Percentiles rank a stretch among this genome's conserved stretches.
phyloP scores from a whole-genome alignment of 805 yeast genomes.

The Candida pseudoglaebosa region DNA sequence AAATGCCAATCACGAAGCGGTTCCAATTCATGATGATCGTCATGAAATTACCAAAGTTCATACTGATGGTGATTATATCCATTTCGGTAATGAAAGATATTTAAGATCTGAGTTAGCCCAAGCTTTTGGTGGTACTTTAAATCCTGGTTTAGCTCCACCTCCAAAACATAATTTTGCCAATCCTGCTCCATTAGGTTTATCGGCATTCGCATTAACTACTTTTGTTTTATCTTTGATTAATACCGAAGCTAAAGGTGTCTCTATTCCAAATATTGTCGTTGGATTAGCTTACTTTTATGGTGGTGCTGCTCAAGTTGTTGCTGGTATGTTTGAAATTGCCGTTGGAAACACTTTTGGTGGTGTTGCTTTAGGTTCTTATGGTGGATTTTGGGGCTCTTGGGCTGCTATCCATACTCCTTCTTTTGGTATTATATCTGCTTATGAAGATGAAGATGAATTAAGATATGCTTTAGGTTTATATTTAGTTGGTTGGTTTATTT shows the following conservation, averaged over 20 bases:
- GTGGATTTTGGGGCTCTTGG: slow-evolving; percentile 76
- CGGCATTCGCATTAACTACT: slow-evolving; percentile 67
- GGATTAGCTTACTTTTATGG: slow-evolving; percentile 70
- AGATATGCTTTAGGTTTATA: slow-evolving; percentile 36
- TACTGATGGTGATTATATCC: slow-evolving; percentile 59
- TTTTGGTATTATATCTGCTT: slow-evolving; percentile 37
- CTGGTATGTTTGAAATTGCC: slow-evolving; percentile 76
- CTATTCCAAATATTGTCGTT: slow-evolving; percentile 56
- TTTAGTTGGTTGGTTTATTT: slow-evolving; percentile 41
- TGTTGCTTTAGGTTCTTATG: slow-evolving; percentile 55
- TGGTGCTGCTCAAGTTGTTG: slow-evolving; percentile 65
- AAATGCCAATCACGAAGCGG: slow-evolving; percentile 18
- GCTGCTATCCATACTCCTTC: slow-evolving; percentile 50
- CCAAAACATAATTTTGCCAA: slow-evolving; percentile 50
- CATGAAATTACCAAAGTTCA: slow-evolving; percentile 26
- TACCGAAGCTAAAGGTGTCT: slow-evolving; percentile 64
- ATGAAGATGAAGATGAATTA: slow-evolving; percentile 23
- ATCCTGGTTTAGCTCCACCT: slow-evolving; percentile 54
- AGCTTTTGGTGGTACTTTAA: slow-evolving; percentile 82
- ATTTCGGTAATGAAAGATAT: slow-evolving; percentile 69
- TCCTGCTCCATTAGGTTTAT: slow-evolving; percentile 73
- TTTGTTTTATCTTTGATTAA: slow-evolving; percentile 63
- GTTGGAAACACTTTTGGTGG: slow-evolving; percentile 76
- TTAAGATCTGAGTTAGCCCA: slow-evolving; percentile 52
- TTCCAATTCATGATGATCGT: slow-evolving; percentile 8